phyloP scores from a whole-genome alignment of 306 rosid genomes.

The Hippophae tibetana region DNA sequence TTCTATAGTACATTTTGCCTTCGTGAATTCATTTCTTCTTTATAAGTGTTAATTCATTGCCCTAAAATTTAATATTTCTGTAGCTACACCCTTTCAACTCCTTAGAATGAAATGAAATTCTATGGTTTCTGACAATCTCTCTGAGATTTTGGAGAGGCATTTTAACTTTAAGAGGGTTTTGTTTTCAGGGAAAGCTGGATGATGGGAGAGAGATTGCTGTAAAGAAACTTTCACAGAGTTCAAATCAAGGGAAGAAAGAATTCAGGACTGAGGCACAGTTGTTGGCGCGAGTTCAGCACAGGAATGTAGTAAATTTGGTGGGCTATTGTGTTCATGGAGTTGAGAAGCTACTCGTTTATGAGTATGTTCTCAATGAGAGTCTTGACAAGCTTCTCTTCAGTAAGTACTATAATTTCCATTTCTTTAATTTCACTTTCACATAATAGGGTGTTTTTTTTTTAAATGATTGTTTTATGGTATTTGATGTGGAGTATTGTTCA shows the following conservation, averaged over 20 bases:
- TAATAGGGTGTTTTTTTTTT: background rate
- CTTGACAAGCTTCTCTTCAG: conserved; percentile 90
- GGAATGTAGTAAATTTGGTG: conserved; percentile 80
- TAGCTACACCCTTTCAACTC: background rate
- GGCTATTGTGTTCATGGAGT: conserved; percentile 71
- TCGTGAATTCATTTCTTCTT: background rate
- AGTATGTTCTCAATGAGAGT: conserved; percentile 76
- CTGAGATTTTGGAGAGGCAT: background rate
- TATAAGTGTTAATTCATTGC: background rate
- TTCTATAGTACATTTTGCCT: background rate
- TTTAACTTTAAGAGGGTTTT: conserved; percentile 6
- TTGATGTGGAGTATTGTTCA: too few species aligned
- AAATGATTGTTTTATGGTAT: too few species aligned
- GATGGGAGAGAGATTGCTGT: conserved; percentile 93
- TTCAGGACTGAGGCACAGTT: conserved; percentile 81
- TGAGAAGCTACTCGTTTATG: conserved; percentile 86
- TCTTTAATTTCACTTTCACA: background rate
- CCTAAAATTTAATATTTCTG: background rate
- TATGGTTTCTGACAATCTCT: background rate
- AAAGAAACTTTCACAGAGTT: conserved; percentile 65
- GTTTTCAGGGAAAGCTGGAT: conserved; percentile 55
- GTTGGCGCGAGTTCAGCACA: conserved; percentile 87
- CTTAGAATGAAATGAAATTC: background rate
- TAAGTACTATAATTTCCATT: conserved; percentile 29
- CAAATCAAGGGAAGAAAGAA: conserved; percentile 83